Evolutionary conservation across 129 eudicot species (phyloP).

Genomic region (Centaurea solstitialis): DNA sequence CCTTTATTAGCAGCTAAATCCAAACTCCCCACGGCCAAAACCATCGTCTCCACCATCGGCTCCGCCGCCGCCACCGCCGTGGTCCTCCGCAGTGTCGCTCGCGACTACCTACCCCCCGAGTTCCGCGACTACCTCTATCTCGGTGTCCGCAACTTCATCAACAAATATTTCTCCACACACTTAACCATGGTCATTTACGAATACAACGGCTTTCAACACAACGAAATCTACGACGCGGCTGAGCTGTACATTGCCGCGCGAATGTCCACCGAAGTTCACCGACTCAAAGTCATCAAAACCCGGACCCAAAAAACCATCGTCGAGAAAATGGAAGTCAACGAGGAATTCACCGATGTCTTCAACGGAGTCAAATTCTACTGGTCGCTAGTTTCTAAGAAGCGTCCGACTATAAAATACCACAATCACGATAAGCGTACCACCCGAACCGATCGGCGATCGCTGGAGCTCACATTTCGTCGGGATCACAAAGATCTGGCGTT

Average conservation of each 20-base stretch:
- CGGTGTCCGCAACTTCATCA: conserved; percentile 39
- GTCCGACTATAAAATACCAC: conserved; percentile 15
- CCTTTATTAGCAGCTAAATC: conserved; percentile 24
- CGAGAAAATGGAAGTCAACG: conserved; percentile 49
- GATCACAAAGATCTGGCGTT: conserved; percentile 46
- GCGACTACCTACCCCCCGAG: conserved; percentile 56
- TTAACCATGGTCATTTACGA: conserved; percentile 65
- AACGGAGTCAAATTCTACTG: conserved; percentile 47
- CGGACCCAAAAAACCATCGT: conserved; percentile 40
- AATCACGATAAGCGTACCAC: conserved; percentile 30
- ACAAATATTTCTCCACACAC: conserved; percentile 48
- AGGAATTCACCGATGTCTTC: conserved; percentile 42
- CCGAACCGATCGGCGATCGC: conserved; percentile 44
- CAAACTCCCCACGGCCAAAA: conserved; percentile 44
- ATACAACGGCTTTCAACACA: conserved; percentile 46
- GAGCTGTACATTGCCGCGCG: conserved; percentile 44
- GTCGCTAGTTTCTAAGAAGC: conserved; percentile 28
- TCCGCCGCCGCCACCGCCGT: conserved; percentile 57
- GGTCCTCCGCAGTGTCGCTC: conserved; percentile 54
- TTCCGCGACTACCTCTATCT: conserved; percentile 47
- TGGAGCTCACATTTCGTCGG: conserved; percentile 54
- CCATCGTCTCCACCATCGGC: conserved; percentile 56
- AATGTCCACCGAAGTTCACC: conserved; percentile 38
- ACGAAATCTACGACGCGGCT: conserved; percentile 59
- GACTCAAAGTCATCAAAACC: conserved; percentile 48